Base-by-base conservation (phyloP, 129 eudicot species). In the Saposhnikovia divaricata region DNA sequence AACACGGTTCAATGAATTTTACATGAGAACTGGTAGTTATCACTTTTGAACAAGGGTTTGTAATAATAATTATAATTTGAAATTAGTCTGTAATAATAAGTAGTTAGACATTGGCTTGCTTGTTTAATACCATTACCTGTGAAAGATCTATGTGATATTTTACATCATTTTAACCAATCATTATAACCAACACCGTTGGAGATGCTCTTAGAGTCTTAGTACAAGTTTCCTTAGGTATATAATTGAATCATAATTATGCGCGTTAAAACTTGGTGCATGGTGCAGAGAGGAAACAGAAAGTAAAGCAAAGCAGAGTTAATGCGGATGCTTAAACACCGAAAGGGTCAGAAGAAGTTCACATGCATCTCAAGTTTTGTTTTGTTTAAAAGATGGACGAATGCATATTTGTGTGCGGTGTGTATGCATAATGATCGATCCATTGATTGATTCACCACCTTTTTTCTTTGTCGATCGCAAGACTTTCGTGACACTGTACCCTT, bases 401-500 rank as follows among this genome's bases (percentile, higher is more conserved):
- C 63, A 15, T 19, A 23, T 23, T 1, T 25, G 7, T 63, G 70
- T 25, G 70, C 70, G 34, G 70, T 61, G 69, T 61, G 2, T 66
- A 34, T 27, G 38, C 12, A 27, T 28, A 15, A 28, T 66, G 72
- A 66, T 65, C 5, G 38, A 25, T 21, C 5, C 3, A n/a, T 4
- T 19, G 25, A 66, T 38, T 2, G 75, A 39, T 72, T 23, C 38
- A 44, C 38, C 59, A 10, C 50, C 78, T 27, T 74, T 46, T 44
- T 44, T 23, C 13, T 9, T 73, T 42, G 19, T 74, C 34, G 34
- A 31, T 31, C 18, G 78, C 78, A 46, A 46, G 78, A 74, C 78
- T 74, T 74, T 74, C 78, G 78, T 74, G 78, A 74, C 9, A 19
- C 51, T 21, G 37, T 73, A 73, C n/a, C 10, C 34, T 43, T 43